Conservation (phyloP, 768 basidiomycete species). For the Mycena belliarum region DNA sequence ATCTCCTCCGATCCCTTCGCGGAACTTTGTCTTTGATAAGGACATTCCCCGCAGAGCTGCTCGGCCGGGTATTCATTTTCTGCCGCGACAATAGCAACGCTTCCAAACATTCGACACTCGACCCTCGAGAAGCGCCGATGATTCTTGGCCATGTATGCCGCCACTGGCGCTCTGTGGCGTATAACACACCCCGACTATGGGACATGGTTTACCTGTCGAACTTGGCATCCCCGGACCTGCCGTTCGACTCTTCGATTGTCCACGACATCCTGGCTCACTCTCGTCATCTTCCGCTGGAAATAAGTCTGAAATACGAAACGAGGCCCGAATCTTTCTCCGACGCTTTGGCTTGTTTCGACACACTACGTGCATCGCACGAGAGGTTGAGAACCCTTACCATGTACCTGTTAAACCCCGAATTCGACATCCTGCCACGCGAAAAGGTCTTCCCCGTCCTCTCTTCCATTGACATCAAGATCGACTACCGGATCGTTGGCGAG, state of each 20-base stretch:
- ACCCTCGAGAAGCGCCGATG: background rate
- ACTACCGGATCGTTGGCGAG: no score
- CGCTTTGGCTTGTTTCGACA: background rate
- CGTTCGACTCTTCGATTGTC: no score
- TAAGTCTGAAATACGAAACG: background rate
- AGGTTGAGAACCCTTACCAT: no score
- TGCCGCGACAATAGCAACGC: background rate
- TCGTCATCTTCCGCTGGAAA: background rate
- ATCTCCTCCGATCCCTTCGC: background rate
- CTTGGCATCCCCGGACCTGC: background rate
- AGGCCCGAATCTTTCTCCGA: background rate
- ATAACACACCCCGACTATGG: background rate
- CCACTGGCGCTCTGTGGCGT: background rate
- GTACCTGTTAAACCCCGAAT: no score
- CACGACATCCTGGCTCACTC: background rate
- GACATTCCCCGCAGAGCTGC: background rate
- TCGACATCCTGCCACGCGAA: background rate
- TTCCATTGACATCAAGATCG: background rate
- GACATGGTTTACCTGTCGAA: background rate
- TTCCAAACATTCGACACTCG: background rate
- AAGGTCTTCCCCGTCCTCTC: background rate
- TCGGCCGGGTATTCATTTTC: background rate
- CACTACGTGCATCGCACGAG: background rate
- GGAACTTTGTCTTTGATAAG: background rate
- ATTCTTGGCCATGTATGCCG: background rate